Evolutionary conservation across 1,139 yeast genomes (phyloP), one percentile per base, ranked within the genome.

Genomic region (Pichia terricola): DNA sequence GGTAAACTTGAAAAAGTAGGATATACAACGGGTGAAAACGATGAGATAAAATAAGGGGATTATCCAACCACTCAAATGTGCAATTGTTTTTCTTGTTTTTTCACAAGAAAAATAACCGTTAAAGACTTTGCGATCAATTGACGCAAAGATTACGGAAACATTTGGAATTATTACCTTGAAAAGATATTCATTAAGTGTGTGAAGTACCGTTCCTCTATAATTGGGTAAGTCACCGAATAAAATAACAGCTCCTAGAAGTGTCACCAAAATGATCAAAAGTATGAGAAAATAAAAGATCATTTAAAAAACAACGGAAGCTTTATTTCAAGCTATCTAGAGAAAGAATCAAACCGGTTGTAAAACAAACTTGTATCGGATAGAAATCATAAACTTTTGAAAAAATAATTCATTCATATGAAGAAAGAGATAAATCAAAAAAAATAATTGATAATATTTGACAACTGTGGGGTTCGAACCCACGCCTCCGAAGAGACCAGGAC

Each of bases 401-500:
- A 16, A 16, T 16, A 16, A 16, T 16, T 16, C 22, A 16, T 16
- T 16, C 22, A 16, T 16, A 16, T 16, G 22, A 16, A 16, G 22
- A 16, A 16, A 16, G 22, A 16, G 22, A 16, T 16, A 16, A 16
- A 30, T 37, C 7, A 25, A 33, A n/a, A 33, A 28, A 35, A 28
- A 32, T 41, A 48, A 53, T 52, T 30, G 33, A 30, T 45, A 54
- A 55, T 71, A 16, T 16, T 16, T 16, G 77, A 72, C 70, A 71
- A 70, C 74, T 73, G 76, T 72, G 77, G 73, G 77, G 71, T 72
- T 72, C 76, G 77, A 72, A 72, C 77, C 72, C 77, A 71, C 77
- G 77, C 77, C 76, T 70, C 77, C 77, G 77, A 63, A 72, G 77
- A 72, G 76, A 72, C 72, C 75, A 72, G 77, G 76, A 72, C 77